phyloP scores from a whole-genome alignment of 108 stramenopile species.

The Chaetoceros tenuissimus region DNA sequence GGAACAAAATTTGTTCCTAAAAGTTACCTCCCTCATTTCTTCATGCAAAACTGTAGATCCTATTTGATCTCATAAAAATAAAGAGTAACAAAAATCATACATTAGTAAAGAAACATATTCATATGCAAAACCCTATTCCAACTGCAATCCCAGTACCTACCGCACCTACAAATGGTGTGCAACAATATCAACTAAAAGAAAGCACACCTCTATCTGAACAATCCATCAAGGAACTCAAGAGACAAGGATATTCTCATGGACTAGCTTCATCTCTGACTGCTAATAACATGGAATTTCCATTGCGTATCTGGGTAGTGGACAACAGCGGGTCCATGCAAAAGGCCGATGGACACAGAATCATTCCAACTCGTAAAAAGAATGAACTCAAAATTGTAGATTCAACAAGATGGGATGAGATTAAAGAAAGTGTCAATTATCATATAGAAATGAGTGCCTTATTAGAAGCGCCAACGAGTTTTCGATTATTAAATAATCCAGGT shows the following conservation, averaged over 20 bases:
- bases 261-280: conserved; percentile 6
- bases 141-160: too few relatives aligned
- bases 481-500: conserved; percentile 57
- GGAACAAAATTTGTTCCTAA: too few relatives aligned
- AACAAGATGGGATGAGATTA: conserved; percentile 69
- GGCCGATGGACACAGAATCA: conserved; percentile 72
- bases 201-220: neutral
- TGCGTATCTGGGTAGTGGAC: conserved; percentile 66
- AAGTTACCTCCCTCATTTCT: too few relatives aligned
- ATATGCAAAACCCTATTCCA: too few relatives aligned
- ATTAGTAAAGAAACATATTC: too few relatives aligned
- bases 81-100: too few relatives aligned
- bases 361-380: conserved; percentile 18
- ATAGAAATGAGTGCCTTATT: conserved; percentile 47
- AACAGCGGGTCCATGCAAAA: conserved; percentile 66
- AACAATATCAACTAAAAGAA: too few relatives aligned
- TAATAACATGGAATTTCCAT: conserved; percentile 33
- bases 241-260: conserved; percentile 20
- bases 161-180: too few relatives aligned
- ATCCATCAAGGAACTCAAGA: conserved; percentile 17
- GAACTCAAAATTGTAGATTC: conserved; percentile 31
- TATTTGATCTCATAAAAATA: too few relatives aligned
- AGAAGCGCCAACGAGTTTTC: conserved; percentile 57
- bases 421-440: conserved; percentile 54
- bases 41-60: too few relatives aligned